These are phyloP conservation scores for Monosporascus sp. DNA, from an alignment of 2,329 filamentous ascomycete genomes.

Conservation along the genomic window DNA sequence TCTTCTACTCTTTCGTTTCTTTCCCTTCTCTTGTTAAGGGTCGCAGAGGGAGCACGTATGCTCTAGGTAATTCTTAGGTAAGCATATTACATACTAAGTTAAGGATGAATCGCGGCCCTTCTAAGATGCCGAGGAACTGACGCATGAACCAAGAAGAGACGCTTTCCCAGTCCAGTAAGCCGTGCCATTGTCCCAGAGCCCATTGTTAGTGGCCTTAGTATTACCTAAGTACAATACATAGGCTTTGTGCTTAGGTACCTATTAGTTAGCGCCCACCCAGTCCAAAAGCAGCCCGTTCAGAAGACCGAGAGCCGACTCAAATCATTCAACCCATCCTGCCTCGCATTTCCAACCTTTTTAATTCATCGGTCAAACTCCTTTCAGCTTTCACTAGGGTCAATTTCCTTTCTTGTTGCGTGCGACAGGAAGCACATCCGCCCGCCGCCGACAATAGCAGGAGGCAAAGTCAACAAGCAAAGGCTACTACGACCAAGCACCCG, in stretches of 20 bases:
- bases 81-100: too few relatives aligned
- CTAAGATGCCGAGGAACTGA: neutral
- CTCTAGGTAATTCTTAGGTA: too few relatives aligned
- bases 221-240: neutral
- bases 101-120: too few relatives aligned
- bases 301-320: neutral
- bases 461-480: neutral
- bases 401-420: neutral
- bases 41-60: too few relatives aligned
- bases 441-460: too few relatives aligned
- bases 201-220: neutral
- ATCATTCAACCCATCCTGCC: neutral
- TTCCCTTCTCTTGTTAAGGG: too few relatives aligned
- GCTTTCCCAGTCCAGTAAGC: constrained; percentile 1
- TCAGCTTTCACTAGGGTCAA: neutral
- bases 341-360: neutral
- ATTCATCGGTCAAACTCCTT: neutral
- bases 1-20: too few relatives aligned
- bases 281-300: neutral
- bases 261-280: neutral
- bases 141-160: neutral
- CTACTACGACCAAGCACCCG: too few relatives aligned
- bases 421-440: too few relatives aligned
- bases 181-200: neutral
- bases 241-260: neutral